phyloP scores from a whole-genome alignment of 305 asterid genomes.

The Striga hermonthica region DNA sequence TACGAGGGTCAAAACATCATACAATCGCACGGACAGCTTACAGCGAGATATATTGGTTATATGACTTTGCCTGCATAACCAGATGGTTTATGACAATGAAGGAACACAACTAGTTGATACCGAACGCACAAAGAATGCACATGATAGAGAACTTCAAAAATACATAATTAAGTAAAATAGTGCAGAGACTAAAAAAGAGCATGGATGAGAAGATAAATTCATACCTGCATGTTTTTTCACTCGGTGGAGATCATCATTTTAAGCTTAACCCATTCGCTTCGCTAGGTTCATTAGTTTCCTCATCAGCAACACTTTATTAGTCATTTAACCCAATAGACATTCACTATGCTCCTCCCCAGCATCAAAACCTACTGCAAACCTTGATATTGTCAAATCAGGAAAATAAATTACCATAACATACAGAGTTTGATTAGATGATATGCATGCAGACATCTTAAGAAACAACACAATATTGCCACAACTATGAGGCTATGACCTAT shows the following conservation, averaged over 20 bases:
- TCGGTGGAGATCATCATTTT: constrained; percentile 33
- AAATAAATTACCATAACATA: constrained; percentile 7
- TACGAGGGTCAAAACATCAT: too few species aligned
- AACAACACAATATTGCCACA: neutral
- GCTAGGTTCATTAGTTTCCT: constrained; percentile 39
- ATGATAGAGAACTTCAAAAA: constrained; percentile 3
- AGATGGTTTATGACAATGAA: neutral
- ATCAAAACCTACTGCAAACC: constrained; percentile 60
- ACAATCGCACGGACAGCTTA: too few species aligned
- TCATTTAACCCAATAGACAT: constrained; percentile 30
- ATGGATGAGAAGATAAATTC: constrained; percentile 9
- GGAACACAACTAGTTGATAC: constrained; percentile 20
- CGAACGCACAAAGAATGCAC: constrained; percentile 4
- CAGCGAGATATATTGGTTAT: neutral
- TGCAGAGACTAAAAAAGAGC: constrained; percentile 14
- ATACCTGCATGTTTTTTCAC: constrained; percentile 53
- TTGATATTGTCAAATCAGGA: constrained; percentile 23
- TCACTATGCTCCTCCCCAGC: constrained; percentile 34
- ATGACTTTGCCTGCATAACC: neutral
- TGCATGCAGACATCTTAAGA: constrained; percentile 7
- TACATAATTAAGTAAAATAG: neutral
- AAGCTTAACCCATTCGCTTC: constrained; percentile 87
- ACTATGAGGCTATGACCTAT: neutral
- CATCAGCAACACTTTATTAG: constrained; percentile 39
- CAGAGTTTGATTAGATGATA: neutral